Evolutionary conservation across 805 yeast species (phyloP).

Genomic region (Barnettozyma siamensis): DNA sequence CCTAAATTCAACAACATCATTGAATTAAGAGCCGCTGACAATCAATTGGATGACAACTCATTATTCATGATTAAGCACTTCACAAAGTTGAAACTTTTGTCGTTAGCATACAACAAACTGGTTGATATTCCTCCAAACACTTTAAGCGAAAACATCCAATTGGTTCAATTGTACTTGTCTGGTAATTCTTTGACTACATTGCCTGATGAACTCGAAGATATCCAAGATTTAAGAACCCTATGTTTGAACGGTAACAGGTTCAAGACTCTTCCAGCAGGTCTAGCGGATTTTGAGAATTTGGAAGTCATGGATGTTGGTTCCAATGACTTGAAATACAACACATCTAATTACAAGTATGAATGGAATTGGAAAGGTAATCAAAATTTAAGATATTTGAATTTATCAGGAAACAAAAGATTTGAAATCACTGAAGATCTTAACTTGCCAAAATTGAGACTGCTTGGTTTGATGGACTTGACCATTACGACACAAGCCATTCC

Average conservation of each 20-base stretch:
- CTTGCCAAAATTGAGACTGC: constrained; percentile 59
- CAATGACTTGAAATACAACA: constrained; percentile 83
- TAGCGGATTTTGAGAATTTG: constrained; percentile 60
- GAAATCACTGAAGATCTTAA: constrained; percentile 84
- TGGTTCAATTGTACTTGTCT: constrained; percentile 67
- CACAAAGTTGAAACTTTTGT: constrained; percentile 52
- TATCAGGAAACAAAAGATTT: constrained; percentile 87
- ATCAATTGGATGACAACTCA: constrained; percentile 71
- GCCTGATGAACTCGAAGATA: constrained; percentile 74
- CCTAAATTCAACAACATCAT: constrained; percentile 42
- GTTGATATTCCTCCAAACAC: constrained; percentile 79
- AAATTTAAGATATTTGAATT: constrained; percentile 70
- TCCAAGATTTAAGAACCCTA: constrained; percentile 53
- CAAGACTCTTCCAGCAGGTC: constrained; percentile 82
- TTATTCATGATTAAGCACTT: constrained; percentile 62
- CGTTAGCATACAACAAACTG: constrained; percentile 79
- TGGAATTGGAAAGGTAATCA: constrained; percentile 95
- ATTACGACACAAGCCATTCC: constrained; percentile 84
- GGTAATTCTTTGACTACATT: constrained; percentile 77
- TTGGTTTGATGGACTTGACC: constrained; percentile 95
- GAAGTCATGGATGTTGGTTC: constrained; percentile 85
- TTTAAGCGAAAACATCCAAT: constrained; percentile 44
- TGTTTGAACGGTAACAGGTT: constrained; percentile 80
- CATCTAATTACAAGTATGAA: constrained; percentile 91
- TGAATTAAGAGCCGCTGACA: constrained; percentile 69